Conservation (phyloP, 2,329 filamentous ascomycete species). For the Sporothrix dimorphospora region DNA sequence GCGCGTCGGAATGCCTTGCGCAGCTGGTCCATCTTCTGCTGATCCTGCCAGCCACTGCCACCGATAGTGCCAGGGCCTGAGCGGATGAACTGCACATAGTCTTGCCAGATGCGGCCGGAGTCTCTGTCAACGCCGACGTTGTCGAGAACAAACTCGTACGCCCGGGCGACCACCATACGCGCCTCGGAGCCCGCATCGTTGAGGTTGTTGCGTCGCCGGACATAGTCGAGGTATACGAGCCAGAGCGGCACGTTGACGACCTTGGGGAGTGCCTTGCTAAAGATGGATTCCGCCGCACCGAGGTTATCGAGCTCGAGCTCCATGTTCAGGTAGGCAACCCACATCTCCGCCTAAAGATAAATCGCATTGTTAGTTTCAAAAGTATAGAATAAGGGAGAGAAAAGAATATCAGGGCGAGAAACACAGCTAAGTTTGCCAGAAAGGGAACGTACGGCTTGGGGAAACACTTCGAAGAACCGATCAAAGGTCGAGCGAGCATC, state of each 20-base stretch:
- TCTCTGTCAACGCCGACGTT: conserved; percentile 91
- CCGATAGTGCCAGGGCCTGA: conserved; percentile 83
- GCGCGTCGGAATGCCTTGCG: conserved; percentile 92
- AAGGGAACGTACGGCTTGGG: conserved; percentile 71
- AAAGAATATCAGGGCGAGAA: not conserved
- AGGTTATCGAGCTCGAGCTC: conserved; percentile 87
- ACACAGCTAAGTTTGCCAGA: not conserved
- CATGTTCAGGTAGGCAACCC: conserved; percentile 86
- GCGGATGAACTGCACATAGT: conserved; percentile 93
- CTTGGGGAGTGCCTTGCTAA: conserved; percentile 73
- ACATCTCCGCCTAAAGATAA: conserved; percentile 77
- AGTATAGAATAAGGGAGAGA: conserved; percentile 41
- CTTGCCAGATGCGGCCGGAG: conserved; percentile 86
- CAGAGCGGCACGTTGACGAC: conserved; percentile 86
- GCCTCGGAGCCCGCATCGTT: conserved; percentile 78
- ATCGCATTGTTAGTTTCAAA: not conserved
- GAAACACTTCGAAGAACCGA: conserved; percentile 85
- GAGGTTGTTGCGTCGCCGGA: conserved; percentile 87
- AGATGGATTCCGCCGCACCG: conserved; percentile 77
- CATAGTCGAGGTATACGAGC: conserved; percentile 93
- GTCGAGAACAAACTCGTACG: conserved; percentile 90
- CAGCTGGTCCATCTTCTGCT: conserved; percentile 94
- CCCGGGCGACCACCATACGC: conserved; percentile 77
- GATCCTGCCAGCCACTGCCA: conserved; percentile 89
- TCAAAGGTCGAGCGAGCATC: conserved; percentile 80